Base-by-base conservation (phyloP, 176 grass and related monocot species). In the Otatea glauca region DNA sequence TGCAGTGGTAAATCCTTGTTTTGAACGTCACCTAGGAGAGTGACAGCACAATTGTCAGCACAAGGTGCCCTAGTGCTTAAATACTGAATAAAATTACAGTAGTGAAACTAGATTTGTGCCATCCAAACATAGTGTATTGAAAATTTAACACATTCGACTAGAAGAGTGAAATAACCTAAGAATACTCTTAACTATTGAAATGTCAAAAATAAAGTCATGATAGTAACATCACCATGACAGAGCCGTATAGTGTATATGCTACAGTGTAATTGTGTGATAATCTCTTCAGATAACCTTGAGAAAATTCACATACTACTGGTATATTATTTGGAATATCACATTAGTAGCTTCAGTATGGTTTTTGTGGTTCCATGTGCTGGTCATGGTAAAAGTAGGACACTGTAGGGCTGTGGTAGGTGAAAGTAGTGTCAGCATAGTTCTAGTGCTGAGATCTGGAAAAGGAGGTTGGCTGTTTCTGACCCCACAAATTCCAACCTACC, bases 1-100 rank as follows among this genome's bases (percentile, higher is more conserved):
- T 98, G 82, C 92, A 92, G 66, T 98, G 95, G 71, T 92, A 98
- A 68, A 98, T 98, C 68, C 92, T 88, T 73, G 95, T 98, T 85
- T 93, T 93, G 69, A 98, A 98, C 58, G 72, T 95, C 27, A 98
- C 95, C 95, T 93, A 70, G 2, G 53, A 86, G 29, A 81, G 73
- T 50, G 44, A 25, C 61, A 86, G 35, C 39, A 86, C 9, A 78
- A 21, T 54, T 78, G 27, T 32, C 7, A 49, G 41, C 29, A 0
- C 3, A 76, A 51, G 41, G 23, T 34, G 21, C 32, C 74, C 32
- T 32, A 55, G 15, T 27, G 23, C 14, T 65, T 35, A 81, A 81
- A 34, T 39, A 75, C 42, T 56, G 20, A 10, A 72, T 42, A 59
- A 7, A 73, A 49, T 80, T n/a, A 2, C 35, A 77, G 53, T 62